These are phyloP conservation scores for Massarina eburnea DNA, from an alignment of 2,329 filamentous ascomycete genomes.

Conservation along the genomic window DNA sequence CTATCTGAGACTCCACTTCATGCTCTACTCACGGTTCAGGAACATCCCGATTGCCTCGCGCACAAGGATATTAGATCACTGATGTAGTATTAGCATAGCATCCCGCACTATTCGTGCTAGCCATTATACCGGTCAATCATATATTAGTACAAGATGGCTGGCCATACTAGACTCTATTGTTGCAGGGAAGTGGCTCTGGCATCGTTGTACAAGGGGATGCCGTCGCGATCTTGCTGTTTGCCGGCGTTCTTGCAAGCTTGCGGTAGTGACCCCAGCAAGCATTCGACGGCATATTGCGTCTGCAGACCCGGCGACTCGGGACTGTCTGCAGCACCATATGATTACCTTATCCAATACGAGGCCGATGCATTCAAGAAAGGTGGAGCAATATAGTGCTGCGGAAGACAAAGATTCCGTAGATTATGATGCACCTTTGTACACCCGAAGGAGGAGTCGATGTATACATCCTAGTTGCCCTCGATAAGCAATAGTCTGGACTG, in stretches of 20 bases:
- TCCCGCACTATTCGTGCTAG: neutral
- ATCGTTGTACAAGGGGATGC: conserved; percentile 12
- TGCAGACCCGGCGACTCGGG: conserved; percentile 6
- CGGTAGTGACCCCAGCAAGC: conserved; percentile 9
- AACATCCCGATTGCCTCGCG: too few species aligned
- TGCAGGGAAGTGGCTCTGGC: neutral
- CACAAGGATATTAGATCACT: too few species aligned
- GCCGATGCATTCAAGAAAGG: neutral
- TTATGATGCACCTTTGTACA: neutral
- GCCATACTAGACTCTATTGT: conserved; percentile 5
- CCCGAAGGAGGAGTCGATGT: neutral
- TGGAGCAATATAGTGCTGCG: neutral
- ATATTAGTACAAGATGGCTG: conserved; percentile 1
- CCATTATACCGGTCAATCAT: neutral
- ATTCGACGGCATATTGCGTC: conserved; percentile 6
- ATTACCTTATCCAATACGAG: neutral
- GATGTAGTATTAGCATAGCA: too few species aligned
- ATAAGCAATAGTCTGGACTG: neutral
- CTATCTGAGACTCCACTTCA: too few species aligned
- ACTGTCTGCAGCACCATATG: neutral
- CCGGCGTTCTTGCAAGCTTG: conserved; percentile 18
- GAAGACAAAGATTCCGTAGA: neutral
- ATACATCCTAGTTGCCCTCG: neutral
- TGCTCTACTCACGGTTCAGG: too few species aligned
- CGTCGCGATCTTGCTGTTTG: conserved; percentile 15